phyloP scores from a whole-genome alignment of 2,329 filamentous ascomycete genomes.

The Penicillium sp. region DNA sequence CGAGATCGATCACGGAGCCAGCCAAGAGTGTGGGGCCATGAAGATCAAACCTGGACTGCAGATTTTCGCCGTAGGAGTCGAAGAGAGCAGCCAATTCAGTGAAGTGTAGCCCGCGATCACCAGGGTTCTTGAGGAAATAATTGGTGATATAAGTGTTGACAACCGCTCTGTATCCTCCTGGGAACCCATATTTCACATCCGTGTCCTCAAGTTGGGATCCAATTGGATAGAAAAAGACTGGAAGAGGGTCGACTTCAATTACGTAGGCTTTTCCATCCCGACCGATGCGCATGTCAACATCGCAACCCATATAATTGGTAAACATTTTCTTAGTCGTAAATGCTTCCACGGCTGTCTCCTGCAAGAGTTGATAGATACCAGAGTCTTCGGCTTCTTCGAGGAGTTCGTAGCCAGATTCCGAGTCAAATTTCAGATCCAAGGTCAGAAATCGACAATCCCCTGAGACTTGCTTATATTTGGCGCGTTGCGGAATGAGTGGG shows the following conservation, averaged over 20 bases:
- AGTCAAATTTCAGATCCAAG: slow-evolving; percentile 28
- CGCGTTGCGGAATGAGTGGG: slow-evolving; percentile 19
- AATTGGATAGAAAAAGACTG: slow-evolving; percentile 23
- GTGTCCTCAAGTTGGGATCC: slow-evolving; percentile 19
- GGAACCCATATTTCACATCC: slow-evolving; percentile 17
- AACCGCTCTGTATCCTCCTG: slow-evolving; percentile 22
- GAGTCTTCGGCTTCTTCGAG: slow-evolving; percentile 21
- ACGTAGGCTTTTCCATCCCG: slow-evolving; percentile 21
- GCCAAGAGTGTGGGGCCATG: neutral
- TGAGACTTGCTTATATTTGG: slow-evolving; percentile 8
- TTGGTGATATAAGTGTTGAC: slow-evolving; percentile 29
- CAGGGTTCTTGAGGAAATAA: slow-evolving; percentile 16
- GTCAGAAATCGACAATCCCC: slow-evolving; percentile 20
- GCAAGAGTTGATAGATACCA: slow-evolving; percentile 21
- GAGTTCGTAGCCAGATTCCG: slow-evolving; percentile 18
- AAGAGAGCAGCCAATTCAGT: slow-evolving; percentile 1
- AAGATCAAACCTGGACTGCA: neutral
- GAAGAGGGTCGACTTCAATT: slow-evolving; percentile 30
- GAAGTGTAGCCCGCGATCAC: neutral
- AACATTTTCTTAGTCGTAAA: slow-evolving; percentile 22
- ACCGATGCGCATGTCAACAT: slow-evolving; percentile 27
- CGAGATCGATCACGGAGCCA: slow-evolving; percentile 24
- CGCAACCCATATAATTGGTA: slow-evolving; percentile 22
- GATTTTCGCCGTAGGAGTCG: neutral
- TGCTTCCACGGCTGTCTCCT: slow-evolving; percentile 24